Conservation (phyloP, 495 filamentous ascomycete genomes). For the Hyaloscypha bicolor region DNA sequence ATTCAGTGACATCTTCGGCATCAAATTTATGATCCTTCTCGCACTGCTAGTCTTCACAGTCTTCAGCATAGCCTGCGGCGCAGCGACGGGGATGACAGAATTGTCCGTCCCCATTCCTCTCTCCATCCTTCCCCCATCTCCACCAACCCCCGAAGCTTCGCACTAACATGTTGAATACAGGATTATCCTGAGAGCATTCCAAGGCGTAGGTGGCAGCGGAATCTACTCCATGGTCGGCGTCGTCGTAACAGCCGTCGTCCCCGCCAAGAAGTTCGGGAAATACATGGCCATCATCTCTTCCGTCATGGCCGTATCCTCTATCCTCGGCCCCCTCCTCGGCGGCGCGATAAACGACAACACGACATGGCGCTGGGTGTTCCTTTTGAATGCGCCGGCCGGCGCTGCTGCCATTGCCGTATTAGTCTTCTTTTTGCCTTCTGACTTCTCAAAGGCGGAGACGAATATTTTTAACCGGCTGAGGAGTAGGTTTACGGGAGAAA, state of each 20-base stretch:
- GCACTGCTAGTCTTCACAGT: conserved; percentile 52
- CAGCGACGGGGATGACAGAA: conserved; percentile 43
- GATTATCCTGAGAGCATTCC: conserved; percentile 43
- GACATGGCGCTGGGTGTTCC: conserved; percentile 45
- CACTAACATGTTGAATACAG: neutral
- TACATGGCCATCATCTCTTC: conserved; percentile 31
- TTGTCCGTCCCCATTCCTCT: conserved; percentile 38
- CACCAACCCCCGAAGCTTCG: neutral
- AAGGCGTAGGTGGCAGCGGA: conserved; percentile 45
- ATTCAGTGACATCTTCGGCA: conserved; percentile 55
- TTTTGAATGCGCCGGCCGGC: conserved; percentile 40
- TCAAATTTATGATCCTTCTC: conserved; percentile 44
- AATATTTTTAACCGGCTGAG: neutral
- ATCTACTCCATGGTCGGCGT: conserved; percentile 49
- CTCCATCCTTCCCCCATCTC: neutral
- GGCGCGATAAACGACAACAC: conserved; percentile 40
- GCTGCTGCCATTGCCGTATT: neutral
- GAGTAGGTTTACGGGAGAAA: neutral
- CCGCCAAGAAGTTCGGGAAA: conserved; percentile 37
- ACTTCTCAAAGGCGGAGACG: neutral
- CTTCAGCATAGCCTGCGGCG: conserved; percentile 55
- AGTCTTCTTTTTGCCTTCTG: neutral
- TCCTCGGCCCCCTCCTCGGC: conserved; percentile 50
- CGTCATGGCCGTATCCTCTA: conserved; percentile 34
- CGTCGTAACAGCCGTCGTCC: conserved; percentile 50